A percentile compares a stretch with the other conserved stretches of the same genome.
Conservation (phyloP, 2,329 filamentous ascomycete genomes). For the Calcarisporium arbuscula region DNA sequence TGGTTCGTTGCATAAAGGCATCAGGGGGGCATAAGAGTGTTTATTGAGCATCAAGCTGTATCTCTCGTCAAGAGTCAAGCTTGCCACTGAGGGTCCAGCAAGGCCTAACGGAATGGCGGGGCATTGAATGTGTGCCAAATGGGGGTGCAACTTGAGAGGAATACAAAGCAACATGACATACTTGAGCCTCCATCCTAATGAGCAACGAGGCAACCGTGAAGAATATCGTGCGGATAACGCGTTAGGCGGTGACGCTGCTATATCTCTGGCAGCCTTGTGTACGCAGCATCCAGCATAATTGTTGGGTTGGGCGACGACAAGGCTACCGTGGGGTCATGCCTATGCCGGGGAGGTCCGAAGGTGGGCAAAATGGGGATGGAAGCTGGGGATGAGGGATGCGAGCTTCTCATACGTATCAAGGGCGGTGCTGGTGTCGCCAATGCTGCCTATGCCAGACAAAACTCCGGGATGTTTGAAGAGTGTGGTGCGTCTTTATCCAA, state of each 20-base stretch:
- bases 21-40: no score
- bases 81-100: no score
- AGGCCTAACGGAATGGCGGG: conserved; percentile 7
- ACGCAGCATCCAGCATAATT: conserved; percentile 37
- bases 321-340: conserved; percentile 37
- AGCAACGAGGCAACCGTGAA: no score
- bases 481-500: conserved; percentile 35
- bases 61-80: no score
- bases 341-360: conserved; percentile 17
- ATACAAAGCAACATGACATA: conserved; percentile 19
- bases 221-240: no score
- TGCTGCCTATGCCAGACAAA: no score
- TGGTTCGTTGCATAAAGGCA: no score
- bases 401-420: no score
- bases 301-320: conserved; percentile 23
- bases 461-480: no score
- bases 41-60: no score
- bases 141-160: not conserved
- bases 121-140: not conserved
- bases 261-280: conserved; percentile 35
- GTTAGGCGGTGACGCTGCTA: conserved; percentile 31
- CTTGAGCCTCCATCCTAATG: conserved; percentile 42
- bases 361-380: conserved; percentile 13
- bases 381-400: conserved; percentile 7
- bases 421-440: no score